Conservation (phyloP, 805 yeast genomes). For the Clavispora vitiphila region DNA sequence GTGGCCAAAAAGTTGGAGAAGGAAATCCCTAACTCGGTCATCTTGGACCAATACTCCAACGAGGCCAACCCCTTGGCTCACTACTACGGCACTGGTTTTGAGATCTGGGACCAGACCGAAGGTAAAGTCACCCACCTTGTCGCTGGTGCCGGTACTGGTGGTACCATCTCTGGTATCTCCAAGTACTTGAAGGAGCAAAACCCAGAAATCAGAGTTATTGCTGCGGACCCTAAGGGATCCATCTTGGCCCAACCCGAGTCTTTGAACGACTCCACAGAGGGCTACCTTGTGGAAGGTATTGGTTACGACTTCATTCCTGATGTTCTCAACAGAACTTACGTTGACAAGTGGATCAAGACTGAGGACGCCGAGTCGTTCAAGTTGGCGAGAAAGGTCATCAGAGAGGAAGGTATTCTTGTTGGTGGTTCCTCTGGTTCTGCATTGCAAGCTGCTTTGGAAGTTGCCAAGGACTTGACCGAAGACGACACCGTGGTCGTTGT, state of each 20-base stretch:
- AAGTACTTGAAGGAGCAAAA: constrained; percentile 69
- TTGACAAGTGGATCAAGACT: constrained; percentile 82
- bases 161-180: constrained; percentile 92
- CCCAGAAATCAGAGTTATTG: constrained; percentile 56
- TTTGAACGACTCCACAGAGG: constrained; percentile 53
- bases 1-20: constrained; percentile 75
- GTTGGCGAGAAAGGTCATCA: constrained; percentile 74
- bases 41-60: constrained; percentile 79
- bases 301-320: constrained; percentile 88
- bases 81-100: constrained; percentile 78
- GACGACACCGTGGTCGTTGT: constrained; percentile 73
- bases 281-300: constrained; percentile 83
- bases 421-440: constrained; percentile 92
- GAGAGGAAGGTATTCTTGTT: constrained; percentile 80
- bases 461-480: constrained; percentile 64
- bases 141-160: constrained; percentile 96
- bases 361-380: constrained; percentile 77
- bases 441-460: constrained; percentile 69
- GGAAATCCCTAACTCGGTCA: constrained; percentile 81
- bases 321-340: constrained; percentile 59
- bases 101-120: constrained; percentile 75
- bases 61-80: constrained; percentile 79
- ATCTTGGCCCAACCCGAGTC: constrained; percentile 76
- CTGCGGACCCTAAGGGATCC: constrained; percentile 86
- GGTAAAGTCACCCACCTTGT: constrained; percentile 70